Conservation (phyloP, 1,284 basidiomycete species). For the Pholiota adiposa region DNA sequence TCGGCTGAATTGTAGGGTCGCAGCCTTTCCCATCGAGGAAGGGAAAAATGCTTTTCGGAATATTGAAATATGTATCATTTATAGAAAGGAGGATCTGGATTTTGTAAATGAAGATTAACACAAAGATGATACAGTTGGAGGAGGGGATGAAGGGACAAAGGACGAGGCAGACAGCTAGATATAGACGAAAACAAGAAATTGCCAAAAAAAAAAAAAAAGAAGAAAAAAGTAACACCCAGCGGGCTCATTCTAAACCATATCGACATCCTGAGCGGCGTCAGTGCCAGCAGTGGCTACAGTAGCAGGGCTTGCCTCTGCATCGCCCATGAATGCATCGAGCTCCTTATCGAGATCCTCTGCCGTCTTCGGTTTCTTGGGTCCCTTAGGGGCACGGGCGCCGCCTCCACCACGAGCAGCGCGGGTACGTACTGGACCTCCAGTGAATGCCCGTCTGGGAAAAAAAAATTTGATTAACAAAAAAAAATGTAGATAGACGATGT, state of each 20-base stretch:
- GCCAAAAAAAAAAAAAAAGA: neutral
- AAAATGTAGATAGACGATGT: neutral
- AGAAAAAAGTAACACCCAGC: neutral
- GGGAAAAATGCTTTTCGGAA: no score
- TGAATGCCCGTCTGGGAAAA: conserved; percentile 33
- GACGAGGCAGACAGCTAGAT: neutral
- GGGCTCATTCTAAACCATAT: conserved; percentile 46
- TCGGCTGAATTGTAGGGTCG: no score
- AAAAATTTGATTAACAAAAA: conserved; percentile 9
- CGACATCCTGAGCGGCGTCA: conserved; percentile 45
- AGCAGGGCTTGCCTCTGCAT: conserved; percentile 44
- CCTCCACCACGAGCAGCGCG: conserved; percentile 32
- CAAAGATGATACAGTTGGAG: neutral
- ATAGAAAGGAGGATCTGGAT: neutral
- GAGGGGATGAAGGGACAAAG: neutral
- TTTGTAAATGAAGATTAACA: neutral
- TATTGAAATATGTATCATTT: no score
- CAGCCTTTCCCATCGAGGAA: no score
- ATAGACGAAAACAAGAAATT: neutral
- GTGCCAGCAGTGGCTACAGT: conserved; percentile 24
- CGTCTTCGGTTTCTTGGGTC: conserved; percentile 65
- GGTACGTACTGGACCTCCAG: conserved; percentile 46
- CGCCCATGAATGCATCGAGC: conserved; percentile 89
- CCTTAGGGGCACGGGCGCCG: conserved; percentile 32
- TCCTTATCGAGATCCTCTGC: conserved; percentile 89